Base-by-base conservation (phyloP, 2,329 filamentous ascomycete species). In the Aspergillus costaricaensis region DNA sequence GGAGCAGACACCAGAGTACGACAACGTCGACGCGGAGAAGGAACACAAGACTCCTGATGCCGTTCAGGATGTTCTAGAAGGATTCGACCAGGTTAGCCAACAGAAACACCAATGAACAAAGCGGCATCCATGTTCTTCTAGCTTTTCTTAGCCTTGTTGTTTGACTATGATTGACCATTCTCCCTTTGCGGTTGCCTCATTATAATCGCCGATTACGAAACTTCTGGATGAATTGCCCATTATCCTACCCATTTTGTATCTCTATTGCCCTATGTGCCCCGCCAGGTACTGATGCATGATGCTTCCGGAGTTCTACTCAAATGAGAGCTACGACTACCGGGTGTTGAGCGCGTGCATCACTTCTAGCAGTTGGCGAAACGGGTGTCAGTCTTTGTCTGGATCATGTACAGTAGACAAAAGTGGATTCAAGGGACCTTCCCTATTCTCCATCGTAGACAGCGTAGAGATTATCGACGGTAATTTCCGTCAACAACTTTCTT, bases 61-160 rank as follows among this genome's bases (percentile, higher is more conserved):
- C 66, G 78, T 81, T 53, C 75, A 81, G 57, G 80, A 75, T 58
- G 81, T 83, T 59, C 70, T 83, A 38, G 79, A 80, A 48, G 76
- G 79, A 2, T 83, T 84, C 63, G 81, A 84, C 17, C 65, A 77
- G 62, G 72, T 74, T 48, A 75, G 72, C 54, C 66, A 74, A 57
- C 69, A 70, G 54, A 74, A 70, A 59, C 70, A 67, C 54, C 73
- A 66, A 67, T 53, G 52, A 38, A 54, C 59, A 39, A 30, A 53
- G n/a, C 48, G 12, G 44, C 25, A 27, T 27, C 51, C 41, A 23
- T 32, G 36, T 51, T n/a, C 14, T 27, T 55, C 5, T 48, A 25
- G 19, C 52, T 44, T 44, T 30, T 21, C 56, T 32, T 50, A 59
- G 53, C 39, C 44, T 36, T 52, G 43, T 55, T 60, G 54, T 53